Conservation (phyloP, 768 basidiomycete species). For the Phylloporus arenicola region DNA sequence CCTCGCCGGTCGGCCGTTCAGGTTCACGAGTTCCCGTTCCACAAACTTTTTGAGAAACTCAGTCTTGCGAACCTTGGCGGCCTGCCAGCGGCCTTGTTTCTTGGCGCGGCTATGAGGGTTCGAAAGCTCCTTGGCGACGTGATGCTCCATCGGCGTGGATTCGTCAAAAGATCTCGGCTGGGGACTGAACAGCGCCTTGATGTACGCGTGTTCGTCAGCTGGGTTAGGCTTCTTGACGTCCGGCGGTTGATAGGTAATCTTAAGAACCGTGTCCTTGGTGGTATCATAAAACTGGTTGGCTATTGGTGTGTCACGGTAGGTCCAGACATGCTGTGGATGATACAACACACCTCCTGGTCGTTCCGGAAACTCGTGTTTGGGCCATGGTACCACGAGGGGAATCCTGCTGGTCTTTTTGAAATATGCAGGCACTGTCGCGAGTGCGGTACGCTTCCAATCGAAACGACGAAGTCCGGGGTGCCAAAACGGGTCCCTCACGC, state of each 20-base stretch:
- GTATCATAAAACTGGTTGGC: constrained; percentile 58
- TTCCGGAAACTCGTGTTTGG: constrained; percentile 43
- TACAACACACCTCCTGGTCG: constrained; percentile 23
- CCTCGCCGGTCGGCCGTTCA: constrained; percentile 54
- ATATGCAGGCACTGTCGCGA: constrained; percentile 56
- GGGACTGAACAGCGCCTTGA: constrained; percentile 46
- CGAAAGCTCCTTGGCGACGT: constrained; percentile 63
- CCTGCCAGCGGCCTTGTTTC: constrained; percentile 74
- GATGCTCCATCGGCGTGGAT: constrained; percentile 57
- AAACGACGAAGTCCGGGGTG: constrained; percentile 49
- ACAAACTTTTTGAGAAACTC: constrained; percentile 50
- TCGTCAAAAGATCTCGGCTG: constrained; percentile 42
- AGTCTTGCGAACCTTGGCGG: constrained; percentile 42
- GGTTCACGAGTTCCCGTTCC: constrained; percentile 46
- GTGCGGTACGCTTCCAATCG: constrained; percentile 70
- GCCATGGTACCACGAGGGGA: constrained; percentile 63
- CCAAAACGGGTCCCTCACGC: constrained; percentile 57
- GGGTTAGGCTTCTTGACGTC: constrained; percentile 33
- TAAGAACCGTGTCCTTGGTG: constrained; percentile 49
- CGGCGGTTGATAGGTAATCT: constrained; percentile 69
- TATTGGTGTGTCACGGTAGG: constrained; percentile 10
- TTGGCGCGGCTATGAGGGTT: constrained; percentile 82
- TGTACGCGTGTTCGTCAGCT: constrained; percentile 52
- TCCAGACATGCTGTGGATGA: background rate
- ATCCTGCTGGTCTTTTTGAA: constrained; percentile 30